A percentile compares a stretch with the other conserved stretches of the same genome.
phyloP scores from a whole-genome alignment of 176 grass and related monocot genomes.

The Alloteropsis semialata region DNA sequence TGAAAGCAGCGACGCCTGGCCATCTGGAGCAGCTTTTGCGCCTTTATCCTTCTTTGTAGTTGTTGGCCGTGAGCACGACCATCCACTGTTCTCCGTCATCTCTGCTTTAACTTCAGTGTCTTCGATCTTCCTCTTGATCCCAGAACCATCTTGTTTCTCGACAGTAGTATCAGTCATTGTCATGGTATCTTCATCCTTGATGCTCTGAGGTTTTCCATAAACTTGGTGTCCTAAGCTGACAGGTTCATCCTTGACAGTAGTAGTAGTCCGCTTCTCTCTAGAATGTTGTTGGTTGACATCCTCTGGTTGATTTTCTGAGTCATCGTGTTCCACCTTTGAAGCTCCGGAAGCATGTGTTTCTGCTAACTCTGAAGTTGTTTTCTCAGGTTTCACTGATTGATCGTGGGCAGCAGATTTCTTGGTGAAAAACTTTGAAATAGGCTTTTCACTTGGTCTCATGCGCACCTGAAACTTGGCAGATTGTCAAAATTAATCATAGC shows the following conservation, averaged over 20 bases:
- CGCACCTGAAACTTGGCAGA: slow-evolving; percentile 44
- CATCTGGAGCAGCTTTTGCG: slow-evolving; percentile 37
- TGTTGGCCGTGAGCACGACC: not conserved
- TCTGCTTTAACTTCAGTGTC: slow-evolving; percentile 25
- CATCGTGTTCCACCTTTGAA: slow-evolving; percentile 32
- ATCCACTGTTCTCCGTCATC: not conserved
- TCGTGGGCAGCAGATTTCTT: slow-evolving; percentile 39
- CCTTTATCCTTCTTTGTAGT: slow-evolving; percentile 52
- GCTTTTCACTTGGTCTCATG: slow-evolving; percentile 48
- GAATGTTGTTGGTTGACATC: slow-evolving; percentile 10
- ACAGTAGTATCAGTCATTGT: not conserved
- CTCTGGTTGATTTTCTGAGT: slow-evolving; percentile 21
- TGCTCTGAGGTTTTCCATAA: not conserved
- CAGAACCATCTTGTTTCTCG: not conserved
- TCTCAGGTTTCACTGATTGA: slow-evolving; percentile 7
- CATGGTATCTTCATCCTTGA: slow-evolving; percentile 19
- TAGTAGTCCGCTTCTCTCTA: slow-evolving; percentile 1
- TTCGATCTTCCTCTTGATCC: slow-evolving; percentile 56
- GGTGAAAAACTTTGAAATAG: slow-evolving; percentile 74
- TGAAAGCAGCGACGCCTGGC: slow-evolving; percentile 69
- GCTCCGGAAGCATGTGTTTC: slow-evolving; percentile 18
- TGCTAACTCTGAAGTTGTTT: not conserved
- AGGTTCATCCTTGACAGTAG: slow-evolving; percentile 33
- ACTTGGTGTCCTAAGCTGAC: slow-evolving; percentile 15
- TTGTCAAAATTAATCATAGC: slow-evolving; percentile 13